A percentile compares a stretch with the other conserved stretches of the same genome.
These are phyloP conservation scores for Gymnopilus dilepis DNA, from an alignment of 768 basidiomycete species.

Conservation along the genomic window DNA sequence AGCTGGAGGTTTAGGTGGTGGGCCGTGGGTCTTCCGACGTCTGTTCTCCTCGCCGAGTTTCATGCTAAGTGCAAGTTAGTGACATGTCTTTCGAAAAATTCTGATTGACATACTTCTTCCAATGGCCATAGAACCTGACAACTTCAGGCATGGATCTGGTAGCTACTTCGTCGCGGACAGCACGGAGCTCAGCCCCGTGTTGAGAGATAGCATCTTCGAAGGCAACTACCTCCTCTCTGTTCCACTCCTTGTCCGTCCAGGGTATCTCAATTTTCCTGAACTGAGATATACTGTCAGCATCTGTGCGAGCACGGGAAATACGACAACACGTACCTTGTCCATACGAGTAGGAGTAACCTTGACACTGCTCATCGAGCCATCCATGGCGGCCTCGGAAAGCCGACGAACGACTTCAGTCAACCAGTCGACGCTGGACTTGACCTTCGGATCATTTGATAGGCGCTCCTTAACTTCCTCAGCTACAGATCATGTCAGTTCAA, in stretches of 20 bases:
- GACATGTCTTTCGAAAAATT: neutral
- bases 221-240: conserved; percentile 65
- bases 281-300: conserved; percentile 40
- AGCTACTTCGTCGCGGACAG: conserved; percentile 75
- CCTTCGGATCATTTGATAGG: conserved; percentile 56
- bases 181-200: conserved; percentile 83
- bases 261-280: conserved; percentile 74
- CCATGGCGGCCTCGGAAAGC: conserved; percentile 70
- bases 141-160: conserved; percentile 76
- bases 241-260: conserved; percentile 76
- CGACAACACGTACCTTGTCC: conserved; percentile 60
- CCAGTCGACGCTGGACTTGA: conserved; percentile 78
- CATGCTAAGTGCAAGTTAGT: conserved; percentile 43
- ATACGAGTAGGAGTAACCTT: conserved; percentile 46
- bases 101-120: conserved; percentile 71
- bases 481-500: conserved; percentile 32
- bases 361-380: conserved; percentile 38
- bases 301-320: neutral
- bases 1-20: conserved; percentile 39
- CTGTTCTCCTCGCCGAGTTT: conserved; percentile 75
- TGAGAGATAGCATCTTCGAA: conserved; percentile 77
- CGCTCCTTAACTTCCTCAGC: conserved; percentile 70
- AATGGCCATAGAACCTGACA: conserved; percentile 83
- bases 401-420: conserved; percentile 76
- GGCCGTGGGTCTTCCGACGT: conserved; percentile 47